Evolutionary conservation across 1,139 yeast species (phyloP).

Genomic region (Hanseniaspora sp.): DNA sequence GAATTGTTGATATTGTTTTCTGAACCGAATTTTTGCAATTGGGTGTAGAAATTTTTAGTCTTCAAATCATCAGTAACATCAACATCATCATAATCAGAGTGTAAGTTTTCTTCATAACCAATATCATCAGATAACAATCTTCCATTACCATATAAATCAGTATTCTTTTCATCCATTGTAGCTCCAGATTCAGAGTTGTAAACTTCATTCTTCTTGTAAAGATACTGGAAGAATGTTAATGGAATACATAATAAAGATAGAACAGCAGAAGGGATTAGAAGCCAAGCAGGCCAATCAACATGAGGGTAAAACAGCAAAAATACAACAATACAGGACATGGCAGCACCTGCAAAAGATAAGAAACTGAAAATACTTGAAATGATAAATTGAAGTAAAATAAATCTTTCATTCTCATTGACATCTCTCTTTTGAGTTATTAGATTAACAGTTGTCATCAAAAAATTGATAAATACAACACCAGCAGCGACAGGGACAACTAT

Average conservation of each 20-base stretch:
- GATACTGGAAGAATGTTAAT: constrained; percentile 29
- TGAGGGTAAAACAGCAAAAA: constrained; percentile 53
- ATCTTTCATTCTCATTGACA: constrained; percentile 27
- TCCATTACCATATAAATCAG: constrained; percentile 26
- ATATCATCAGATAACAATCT: constrained; percentile 24
- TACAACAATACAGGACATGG: constrained; percentile 44
- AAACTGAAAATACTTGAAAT: constrained; percentile 31
- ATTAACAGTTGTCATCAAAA: constrained; percentile 35
- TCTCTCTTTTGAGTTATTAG: constrained; percentile 29
- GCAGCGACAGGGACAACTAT: constrained; percentile 76
- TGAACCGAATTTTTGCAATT: not conserved
- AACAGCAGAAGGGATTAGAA: constrained; percentile 54
- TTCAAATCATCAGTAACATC: constrained; percentile 11
- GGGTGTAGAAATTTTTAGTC: constrained; percentile 8
- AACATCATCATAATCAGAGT: constrained; percentile 4
- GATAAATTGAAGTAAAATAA: constrained; percentile 26
- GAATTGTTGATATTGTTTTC: constrained; percentile 1
- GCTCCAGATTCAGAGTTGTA: constrained; percentile 30
- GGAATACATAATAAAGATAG: constrained; percentile 41
- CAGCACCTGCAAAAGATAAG: constrained; percentile 42
- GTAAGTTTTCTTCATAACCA: constrained; percentile 7
- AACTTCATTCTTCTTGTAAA: constrained; percentile 19
- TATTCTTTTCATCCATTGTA: constrained; percentile 21
- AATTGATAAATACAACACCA: constrained; percentile 45
- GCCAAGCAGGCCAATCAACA: constrained; percentile 60